phyloP scores from a whole-genome alignment of 371 early-diverging fungal genomes.

The Mucor piriformis region DNA sequence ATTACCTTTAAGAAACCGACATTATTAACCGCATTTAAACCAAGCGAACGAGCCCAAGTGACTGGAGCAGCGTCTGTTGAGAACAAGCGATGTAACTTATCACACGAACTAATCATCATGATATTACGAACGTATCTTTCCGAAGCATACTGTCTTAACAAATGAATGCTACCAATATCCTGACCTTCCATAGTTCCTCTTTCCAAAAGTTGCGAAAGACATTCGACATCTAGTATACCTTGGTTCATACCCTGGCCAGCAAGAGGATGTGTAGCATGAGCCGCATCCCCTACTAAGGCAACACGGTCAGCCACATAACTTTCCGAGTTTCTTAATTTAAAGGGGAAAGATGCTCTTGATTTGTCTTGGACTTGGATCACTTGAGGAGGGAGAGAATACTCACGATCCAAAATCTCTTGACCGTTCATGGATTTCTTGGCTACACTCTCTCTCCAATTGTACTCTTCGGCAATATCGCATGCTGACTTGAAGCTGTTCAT shows the following conservation, averaged over 20 bases:
- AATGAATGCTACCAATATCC: slow-evolving; percentile 75
- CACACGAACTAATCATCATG: slow-evolving; percentile 84
- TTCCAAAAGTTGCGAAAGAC: slow-evolving; percentile 65
- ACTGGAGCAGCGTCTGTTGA: slow-evolving; percentile 63
- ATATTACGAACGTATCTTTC: slow-evolving; percentile 81
- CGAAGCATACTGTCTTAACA: slow-evolving; percentile 73
- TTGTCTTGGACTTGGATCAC: slow-evolving; percentile 67
- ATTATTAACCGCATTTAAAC: slow-evolving; percentile 65
- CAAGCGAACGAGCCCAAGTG: slow-evolving; percentile 70
- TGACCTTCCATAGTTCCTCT: slow-evolving; percentile 71
- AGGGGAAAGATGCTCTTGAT: slow-evolving; percentile 84
- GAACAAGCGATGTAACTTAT: slow-evolving; percentile 81
- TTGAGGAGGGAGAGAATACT: slow-evolving; percentile 59
- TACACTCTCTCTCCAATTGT: slow-evolving; percentile 68
- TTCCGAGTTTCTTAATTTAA: slow-evolving; percentile 79
- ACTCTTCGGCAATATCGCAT: slow-evolving; percentile 62
- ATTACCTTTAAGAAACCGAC: slow-evolving; percentile 64
- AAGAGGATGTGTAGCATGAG: slow-evolving; percentile 95
- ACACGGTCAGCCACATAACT: slow-evolving; percentile 77
- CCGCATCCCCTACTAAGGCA: slow-evolving; percentile 94
- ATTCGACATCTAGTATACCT: slow-evolving; percentile 85
- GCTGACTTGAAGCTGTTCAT: slow-evolving; percentile 35
- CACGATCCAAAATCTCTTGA: slow-evolving; percentile 24
- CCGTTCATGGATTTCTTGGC: slow-evolving; percentile 34
- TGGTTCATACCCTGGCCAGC: slow-evolving; percentile 97